phyloP scores from a whole-genome alignment of 2,329 filamentous ascomycete genomes.

The Calonectria honghensis region DNA sequence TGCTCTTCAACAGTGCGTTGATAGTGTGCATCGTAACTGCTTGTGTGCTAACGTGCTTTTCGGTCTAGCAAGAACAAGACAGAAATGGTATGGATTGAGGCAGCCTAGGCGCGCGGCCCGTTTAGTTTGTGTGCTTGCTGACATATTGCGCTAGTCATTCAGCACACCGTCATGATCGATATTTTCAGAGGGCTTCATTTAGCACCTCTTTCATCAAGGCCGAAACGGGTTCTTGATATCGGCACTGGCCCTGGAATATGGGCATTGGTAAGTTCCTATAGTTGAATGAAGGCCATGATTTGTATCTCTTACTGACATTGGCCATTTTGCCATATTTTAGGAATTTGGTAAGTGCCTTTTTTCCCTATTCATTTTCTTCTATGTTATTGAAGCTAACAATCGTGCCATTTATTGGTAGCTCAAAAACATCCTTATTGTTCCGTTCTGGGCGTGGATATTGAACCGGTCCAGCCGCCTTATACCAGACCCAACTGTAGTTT shows the following conservation, averaged over 20 bases:
- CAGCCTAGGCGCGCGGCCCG: background rate
- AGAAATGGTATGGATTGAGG: slow-evolving; percentile 20
- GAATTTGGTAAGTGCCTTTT: slow-evolving; percentile 17
- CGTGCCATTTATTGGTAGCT: slow-evolving; percentile 31
- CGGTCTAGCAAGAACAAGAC: slow-evolving; percentile 11
- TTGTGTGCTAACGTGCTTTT: background rate
- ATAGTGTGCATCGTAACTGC: background rate
- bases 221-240: slow-evolving; percentile 7
- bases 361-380: background rate
- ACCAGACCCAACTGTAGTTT: slow-evolving; percentile 28
- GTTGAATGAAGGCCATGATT: slow-evolving; percentile 3
- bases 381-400: slow-evolving; percentile 2
- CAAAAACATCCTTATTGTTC: slow-evolving; percentile 48
- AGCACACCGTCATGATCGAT: slow-evolving; percentile 48
- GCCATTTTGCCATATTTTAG: slow-evolving; percentile 14
- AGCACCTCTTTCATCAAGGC: slow-evolving; percentile 38
- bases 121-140: slow-evolving; percentile 29
- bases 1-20: slow-evolving; percentile 1
- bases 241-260: slow-evolving; percentile 22
- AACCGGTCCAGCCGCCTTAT: slow-evolving; percentile 45
- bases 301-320: slow-evolving; percentile 9
- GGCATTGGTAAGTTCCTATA: slow-evolving; percentile 7
- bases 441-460: slow-evolving; percentile 50
- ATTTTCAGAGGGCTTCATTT: slow-evolving; percentile 50
- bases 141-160: slow-evolving; percentile 47